Percentiles rank a stretch among this genome's conserved stretches.
Conservation (phyloP, 169 alveolate genomes). For the Eimeria maxima region DNA sequence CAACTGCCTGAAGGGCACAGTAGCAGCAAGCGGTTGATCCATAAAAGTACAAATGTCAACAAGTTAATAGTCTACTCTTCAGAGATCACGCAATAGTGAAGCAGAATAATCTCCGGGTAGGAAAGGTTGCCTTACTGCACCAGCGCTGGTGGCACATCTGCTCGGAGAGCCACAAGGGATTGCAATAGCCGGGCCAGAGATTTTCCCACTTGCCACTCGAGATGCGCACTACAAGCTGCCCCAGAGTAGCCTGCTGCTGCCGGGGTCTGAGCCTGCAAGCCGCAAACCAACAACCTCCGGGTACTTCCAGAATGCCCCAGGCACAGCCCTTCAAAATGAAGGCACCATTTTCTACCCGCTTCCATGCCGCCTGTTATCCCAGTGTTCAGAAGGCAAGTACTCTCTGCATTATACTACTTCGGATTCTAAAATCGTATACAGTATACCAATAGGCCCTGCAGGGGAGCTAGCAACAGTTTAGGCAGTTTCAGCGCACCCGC, state of each 20-base stretch:
- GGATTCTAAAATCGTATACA: background rate
- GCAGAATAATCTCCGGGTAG: too few relatives aligned
- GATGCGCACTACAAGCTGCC: background rate
- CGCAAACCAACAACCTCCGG: background rate
- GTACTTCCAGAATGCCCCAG: background rate
- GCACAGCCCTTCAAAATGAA: background rate
- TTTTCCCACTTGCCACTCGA: slow-evolving; percentile 49
- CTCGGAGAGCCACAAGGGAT: slow-evolving; percentile 56
- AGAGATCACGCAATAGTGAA: background rate
- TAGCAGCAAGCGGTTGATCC: background rate
- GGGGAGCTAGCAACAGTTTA: background rate
- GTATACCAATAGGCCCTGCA: background rate
- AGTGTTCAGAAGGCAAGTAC: background rate
- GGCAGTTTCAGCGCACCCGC: background rate
- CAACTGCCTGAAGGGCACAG: background rate
- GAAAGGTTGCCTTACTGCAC: slow-evolving; percentile 23
- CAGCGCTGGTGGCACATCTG: slow-evolving; percentile 16
- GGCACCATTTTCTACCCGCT: background rate
- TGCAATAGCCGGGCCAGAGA: slow-evolving; percentile 59
- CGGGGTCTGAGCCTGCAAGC: background rate
- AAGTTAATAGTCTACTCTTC: background rate
- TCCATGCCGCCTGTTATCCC: background rate
- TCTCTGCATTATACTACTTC: background rate
- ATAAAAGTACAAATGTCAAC: background rate
- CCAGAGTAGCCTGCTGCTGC: background rate